A percentile compares a stretch with the other conserved stretches of the same genome.
These are phyloP conservation scores for Beauveria asiatica DNA, from an alignment of 2,329 filamentous ascomycete genomes.

Conservation along the genomic window DNA sequence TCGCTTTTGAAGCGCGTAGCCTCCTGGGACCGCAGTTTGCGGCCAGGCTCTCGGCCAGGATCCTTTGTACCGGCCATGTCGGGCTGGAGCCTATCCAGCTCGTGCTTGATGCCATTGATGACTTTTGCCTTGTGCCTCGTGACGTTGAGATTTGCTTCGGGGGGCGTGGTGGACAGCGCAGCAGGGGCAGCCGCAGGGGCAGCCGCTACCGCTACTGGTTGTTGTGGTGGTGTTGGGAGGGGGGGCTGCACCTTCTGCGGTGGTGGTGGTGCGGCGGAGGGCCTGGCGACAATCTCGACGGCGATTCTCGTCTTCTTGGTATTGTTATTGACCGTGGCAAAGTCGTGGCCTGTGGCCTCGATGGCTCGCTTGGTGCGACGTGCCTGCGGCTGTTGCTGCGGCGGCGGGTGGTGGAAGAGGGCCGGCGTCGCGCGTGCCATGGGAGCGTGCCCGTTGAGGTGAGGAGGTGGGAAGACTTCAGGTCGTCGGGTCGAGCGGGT, in stretches of 20 bases:
- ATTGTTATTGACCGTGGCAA: conserved; percentile 38
- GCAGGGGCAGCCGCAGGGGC: conserved; percentile 14
- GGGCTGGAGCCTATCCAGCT: conserved; percentile 49
- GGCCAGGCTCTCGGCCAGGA: conserved; percentile 62
- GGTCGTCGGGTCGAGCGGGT: conserved; percentile 43
- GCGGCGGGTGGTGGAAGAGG: conserved; percentile 23
- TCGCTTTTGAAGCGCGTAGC: conserved; percentile 84
- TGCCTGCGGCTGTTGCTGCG: conserved; percentile 14
- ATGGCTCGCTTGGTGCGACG: conserved; percentile 41
- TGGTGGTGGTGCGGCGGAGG: conserved; percentile 16
- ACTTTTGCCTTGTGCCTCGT: conserved; percentile 50
- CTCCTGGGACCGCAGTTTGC: conserved; percentile 78
- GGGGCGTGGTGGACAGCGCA: conserved; percentile 15
- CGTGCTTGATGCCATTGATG: conserved; percentile 53
- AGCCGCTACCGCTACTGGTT: conserved; percentile 11
- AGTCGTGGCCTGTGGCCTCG: conserved; percentile 35
- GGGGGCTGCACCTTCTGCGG: conserved; percentile 19
- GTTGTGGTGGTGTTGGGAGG: conserved; percentile 18
- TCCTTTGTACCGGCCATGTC: conserved; percentile 37
- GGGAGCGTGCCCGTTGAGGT: conserved; percentile 19
- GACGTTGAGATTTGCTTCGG: conserved; percentile 22
- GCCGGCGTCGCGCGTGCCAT: conserved; percentile 22
- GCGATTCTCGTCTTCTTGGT: conserved; percentile 44
- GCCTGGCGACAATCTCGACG: conserved; percentile 40
- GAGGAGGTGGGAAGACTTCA: conserved; percentile 35